These are phyloP conservation scores for Trichoderma arundinaceum DNA, from an alignment of 2,329 filamentous ascomycete species.

Conservation along the genomic window DNA sequence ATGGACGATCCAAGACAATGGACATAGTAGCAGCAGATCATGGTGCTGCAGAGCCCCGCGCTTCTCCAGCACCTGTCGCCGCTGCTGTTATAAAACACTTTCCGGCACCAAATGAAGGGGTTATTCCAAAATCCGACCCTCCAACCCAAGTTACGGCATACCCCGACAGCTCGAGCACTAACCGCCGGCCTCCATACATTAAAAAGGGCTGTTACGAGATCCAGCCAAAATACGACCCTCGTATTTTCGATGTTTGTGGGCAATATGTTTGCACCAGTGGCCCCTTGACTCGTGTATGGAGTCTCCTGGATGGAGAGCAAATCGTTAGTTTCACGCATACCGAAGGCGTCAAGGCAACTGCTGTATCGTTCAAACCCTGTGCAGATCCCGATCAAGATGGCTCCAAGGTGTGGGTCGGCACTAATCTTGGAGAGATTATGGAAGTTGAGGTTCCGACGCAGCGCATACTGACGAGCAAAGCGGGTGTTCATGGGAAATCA, in stretches of 20 bases:
- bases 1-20: constrained; percentile 43
- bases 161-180: constrained; percentile 83
- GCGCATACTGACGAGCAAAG: constrained; percentile 70
- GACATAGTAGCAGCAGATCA: constrained; percentile 45
- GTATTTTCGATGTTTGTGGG: constrained; percentile 85
- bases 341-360: constrained; percentile 81
- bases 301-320: constrained; percentile 77
- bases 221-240: constrained; percentile 82
- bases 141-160: constrained; percentile 66
- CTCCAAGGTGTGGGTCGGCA: constrained; percentile 84
- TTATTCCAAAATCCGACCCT: constrained; percentile 48
- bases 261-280: constrained; percentile 87
- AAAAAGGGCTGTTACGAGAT: constrained; percentile 78
- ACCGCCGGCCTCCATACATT: constrained; percentile 79
- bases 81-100: constrained; percentile 31
- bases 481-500: constrained; percentile 74
- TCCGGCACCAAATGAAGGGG: constrained; percentile 33
- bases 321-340: constrained; percentile 82
- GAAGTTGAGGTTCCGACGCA: constrained; percentile 84
- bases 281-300: constrained; percentile 88
- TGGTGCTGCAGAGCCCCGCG: constrained; percentile 36
- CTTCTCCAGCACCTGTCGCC: constrained; percentile 36
- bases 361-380: constrained; percentile 85
- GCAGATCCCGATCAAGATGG: constrained; percentile 80
- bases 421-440: constrained; percentile 82